phyloP scores from a whole-genome alignment of 768 basidiomycete species.

The Tulasnella sp. region DNA sequence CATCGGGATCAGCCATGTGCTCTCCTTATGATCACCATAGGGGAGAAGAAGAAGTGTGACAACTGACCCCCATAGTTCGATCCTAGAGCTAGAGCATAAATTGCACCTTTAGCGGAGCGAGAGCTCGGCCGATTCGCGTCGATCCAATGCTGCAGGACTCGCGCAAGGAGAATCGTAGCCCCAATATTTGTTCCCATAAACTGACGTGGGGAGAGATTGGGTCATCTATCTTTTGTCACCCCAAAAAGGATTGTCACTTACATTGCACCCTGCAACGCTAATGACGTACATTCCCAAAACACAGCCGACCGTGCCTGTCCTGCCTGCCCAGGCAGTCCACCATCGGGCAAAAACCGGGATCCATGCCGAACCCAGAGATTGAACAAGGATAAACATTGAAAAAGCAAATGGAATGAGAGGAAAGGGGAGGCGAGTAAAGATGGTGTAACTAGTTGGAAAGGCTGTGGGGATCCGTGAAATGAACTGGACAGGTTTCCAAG shows the following conservation, averaged over 20 bases:
- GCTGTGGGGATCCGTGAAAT: constrained; percentile 22
- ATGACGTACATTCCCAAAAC: constrained; percentile 51
- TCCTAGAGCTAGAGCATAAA: constrained; percentile 61
- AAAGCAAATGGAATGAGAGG: constrained; percentile 86
- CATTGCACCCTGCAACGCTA: constrained; percentile 67
- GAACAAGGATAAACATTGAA: constrained; percentile 89
- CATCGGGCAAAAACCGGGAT: constrained; percentile 71
- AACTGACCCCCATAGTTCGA: constrained; percentile 61
- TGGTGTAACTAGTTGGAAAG: constrained; percentile 66
- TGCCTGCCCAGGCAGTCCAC: constrained; percentile 43
- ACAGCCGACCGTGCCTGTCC: constrained; percentile 34
- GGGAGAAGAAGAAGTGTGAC: not conserved
- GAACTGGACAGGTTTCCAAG: constrained; percentile 24
- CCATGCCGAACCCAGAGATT: constrained; percentile 79
- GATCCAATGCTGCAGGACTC: constrained; percentile 51
- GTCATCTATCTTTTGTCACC: not conserved
- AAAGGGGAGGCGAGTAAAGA: constrained; percentile 64
- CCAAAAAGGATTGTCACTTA: constrained; percentile 26
- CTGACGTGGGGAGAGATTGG: constrained; percentile 20
- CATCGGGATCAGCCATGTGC: not conserved
- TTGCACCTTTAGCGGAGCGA: constrained; percentile 18
- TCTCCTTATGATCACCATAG: not conserved
- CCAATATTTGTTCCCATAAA: constrained; percentile 86
- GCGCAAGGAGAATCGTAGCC: constrained; percentile 80
- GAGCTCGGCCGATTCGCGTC: constrained; percentile 4